phyloP scores from a whole-genome alignment of 371 early-diverging fungal species.

The Actinomortierella ambigua region DNA sequence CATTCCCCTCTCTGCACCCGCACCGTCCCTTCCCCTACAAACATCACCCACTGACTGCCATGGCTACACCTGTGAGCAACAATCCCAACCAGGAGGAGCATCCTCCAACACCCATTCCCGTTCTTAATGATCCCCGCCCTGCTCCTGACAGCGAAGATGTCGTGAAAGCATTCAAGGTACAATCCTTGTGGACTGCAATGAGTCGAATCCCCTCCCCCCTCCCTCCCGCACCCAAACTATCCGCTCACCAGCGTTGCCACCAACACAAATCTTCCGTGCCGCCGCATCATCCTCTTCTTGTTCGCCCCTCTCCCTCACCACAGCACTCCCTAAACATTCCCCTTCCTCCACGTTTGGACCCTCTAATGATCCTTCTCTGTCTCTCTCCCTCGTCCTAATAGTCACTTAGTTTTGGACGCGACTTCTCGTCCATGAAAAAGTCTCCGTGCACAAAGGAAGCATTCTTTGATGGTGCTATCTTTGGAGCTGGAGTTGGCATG shows the following conservation, averaged over 20 bases:
- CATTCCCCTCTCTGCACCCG: too few species aligned
- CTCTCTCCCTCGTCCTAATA: background rate
- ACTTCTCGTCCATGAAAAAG: slow-evolving; percentile 36
- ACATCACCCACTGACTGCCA: too few species aligned
- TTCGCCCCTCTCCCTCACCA: background rate
- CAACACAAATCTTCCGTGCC: too few species aligned
- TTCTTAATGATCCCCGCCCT: slow-evolving; percentile 42
- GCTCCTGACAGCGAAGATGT: slow-evolving; percentile 39
- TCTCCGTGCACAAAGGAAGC: slow-evolving; percentile 44
- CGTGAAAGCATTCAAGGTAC: slow-evolving; percentile 43
- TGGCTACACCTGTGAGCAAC: slow-evolving; percentile 16
- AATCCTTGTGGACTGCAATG: background rate
- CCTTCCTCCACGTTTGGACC: background rate
- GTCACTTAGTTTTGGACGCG: slow-evolving; percentile 33
- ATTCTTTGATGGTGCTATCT: slow-evolving; percentile 38
- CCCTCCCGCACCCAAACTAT: too few species aligned
- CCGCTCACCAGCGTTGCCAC: background rate
- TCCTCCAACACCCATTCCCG: slow-evolving; percentile 32
- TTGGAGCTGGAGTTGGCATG: slow-evolving; percentile 38
- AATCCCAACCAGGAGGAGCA: slow-evolving; percentile 28
- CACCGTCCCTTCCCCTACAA: too few species aligned
- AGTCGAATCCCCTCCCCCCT: background rate
- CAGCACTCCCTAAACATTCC: background rate
- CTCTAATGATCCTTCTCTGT: background rate
- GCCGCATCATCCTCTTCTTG: background rate